Conservation (phyloP, 2,329 filamentous ascomycete species). For the Xylaria sp. region DNA sequence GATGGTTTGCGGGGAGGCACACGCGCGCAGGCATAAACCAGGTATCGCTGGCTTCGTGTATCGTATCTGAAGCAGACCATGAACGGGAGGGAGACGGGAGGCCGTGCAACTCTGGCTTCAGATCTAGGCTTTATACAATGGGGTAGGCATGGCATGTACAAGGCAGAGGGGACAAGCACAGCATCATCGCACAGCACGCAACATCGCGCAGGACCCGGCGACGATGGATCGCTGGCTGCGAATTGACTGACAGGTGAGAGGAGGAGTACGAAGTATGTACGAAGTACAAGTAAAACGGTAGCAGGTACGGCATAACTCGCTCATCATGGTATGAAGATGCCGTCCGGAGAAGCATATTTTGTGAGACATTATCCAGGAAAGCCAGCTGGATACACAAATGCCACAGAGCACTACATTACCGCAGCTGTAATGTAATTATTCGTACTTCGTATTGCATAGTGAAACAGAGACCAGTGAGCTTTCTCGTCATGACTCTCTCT, state of each 20-base stretch:
- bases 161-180: not conserved
- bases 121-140: slow-evolving; percentile 5
- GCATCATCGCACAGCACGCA: not conserved
- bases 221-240: not conserved
- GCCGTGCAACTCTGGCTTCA: slow-evolving; percentile 17
- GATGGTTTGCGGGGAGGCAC: not conserved
- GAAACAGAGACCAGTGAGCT: not conserved
- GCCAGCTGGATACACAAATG: not conserved
- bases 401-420: not conserved
- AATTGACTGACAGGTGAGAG: not conserved
- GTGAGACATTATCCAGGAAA: not conserved
- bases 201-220: not conserved
- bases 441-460: not conserved
- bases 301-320: no score
- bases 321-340: no score
- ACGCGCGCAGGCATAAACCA: not conserved
- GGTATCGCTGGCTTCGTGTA: not conserved
- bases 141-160: not conserved
- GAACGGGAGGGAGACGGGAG: slow-evolving; percentile 18
- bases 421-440: not conserved
- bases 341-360: not conserved
- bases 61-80: not conserved
- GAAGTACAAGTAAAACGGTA: no score
- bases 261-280: not conserved
- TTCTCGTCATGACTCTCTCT: not conserved